Evolutionary conservation across 768 basidiomycete genomes (phyloP).

Genomic region (Rickenella mellea): DNA sequence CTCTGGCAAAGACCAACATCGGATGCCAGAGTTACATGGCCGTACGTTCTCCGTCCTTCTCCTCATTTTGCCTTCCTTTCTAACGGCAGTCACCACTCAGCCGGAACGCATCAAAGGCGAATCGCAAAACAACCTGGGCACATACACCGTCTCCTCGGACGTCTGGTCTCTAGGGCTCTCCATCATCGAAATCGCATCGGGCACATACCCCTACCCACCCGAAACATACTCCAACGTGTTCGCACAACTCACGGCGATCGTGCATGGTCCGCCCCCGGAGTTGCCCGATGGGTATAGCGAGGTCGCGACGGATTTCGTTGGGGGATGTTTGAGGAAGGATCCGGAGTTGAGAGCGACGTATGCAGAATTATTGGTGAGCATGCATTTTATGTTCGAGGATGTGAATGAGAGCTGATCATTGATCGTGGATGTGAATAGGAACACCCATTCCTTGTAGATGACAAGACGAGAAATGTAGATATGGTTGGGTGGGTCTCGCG

Average conservation of each 20-base stretch:
- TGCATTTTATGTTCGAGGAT: background rate
- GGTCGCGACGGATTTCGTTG: slow-evolving; percentile 75
- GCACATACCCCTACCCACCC: slow-evolving; percentile 88
- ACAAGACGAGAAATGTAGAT: slow-evolving; percentile 56
- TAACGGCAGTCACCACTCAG: slow-evolving; percentile 25
- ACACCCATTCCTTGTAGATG: slow-evolving; percentile 70
- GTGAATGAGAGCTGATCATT: slow-evolving; percentile 2
- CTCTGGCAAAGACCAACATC: slow-evolving; percentile 94
- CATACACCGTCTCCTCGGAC: slow-evolving; percentile 94
- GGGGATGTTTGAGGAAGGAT: slow-evolving; percentile 70
- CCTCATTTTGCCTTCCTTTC: background rate
- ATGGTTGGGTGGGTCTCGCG: slow-evolving; percentile 76
- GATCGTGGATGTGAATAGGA: slow-evolving; percentile 27
- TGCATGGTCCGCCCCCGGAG: slow-evolving; percentile 86
- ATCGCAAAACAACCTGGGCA: slow-evolving; percentile 73
- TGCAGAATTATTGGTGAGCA: slow-evolving; percentile 62
- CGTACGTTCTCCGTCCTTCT: slow-evolving; percentile 35
- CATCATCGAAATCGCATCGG: slow-evolving; percentile 89
- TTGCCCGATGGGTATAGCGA: slow-evolving; percentile 65
- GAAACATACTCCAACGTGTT: slow-evolving; percentile 97
- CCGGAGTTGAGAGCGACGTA: slow-evolving; percentile 77
- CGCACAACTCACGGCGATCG: slow-evolving; percentile 93
- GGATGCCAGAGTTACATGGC: slow-evolving; percentile 99
- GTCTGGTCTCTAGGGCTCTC: slow-evolving; percentile 95
- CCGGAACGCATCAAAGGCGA: slow-evolving; percentile 97